phyloP scores from a whole-genome alignment of 2,329 filamentous ascomycete genomes.

The Thielaviopsis populi region DNA sequence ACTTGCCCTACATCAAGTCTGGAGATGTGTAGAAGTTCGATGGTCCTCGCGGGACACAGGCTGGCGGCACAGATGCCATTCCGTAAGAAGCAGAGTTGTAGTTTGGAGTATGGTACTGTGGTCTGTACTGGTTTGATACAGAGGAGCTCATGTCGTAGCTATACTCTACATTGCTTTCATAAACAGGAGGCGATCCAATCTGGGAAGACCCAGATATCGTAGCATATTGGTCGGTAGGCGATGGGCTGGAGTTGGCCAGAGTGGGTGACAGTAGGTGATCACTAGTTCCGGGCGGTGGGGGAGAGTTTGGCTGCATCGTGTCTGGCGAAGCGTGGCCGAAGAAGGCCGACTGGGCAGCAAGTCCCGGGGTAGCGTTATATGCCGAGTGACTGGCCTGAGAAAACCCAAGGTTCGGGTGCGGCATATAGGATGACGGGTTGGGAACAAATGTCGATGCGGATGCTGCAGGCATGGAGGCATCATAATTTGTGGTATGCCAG shows the following conservation, averaged over 20 bases:
- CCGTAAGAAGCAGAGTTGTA: not conserved
- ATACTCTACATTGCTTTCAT: not conserved
- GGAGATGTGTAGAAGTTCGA: not conserved
- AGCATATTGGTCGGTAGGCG: not conserved
- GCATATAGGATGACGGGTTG: not conserved
- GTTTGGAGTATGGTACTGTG: not conserved
- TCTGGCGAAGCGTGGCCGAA: not conserved
- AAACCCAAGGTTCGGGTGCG: not conserved
- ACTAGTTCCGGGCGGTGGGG: not conserved
- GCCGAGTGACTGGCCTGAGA: not conserved
- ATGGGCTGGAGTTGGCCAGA: not conserved
- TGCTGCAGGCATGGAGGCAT: not conserved
- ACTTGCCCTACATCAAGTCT: not conserved
- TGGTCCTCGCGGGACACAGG: not conserved
- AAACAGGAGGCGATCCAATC: not conserved
- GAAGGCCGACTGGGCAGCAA: not conserved
- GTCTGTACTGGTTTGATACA: not conserved
- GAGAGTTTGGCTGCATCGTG: not conserved
- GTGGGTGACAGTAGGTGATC: not conserved
- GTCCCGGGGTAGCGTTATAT: not conserved
- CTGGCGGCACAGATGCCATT: not conserved
- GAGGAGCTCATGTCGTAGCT: not conserved
- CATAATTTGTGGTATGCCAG: not conserved
- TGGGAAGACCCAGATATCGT: not conserved
- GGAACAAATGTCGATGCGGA: not conserved